Evolutionary conservation across 2,329 filamentous ascomycete species (phyloP).

Genomic region (Fusarium neocosmosporiellum): DNA sequence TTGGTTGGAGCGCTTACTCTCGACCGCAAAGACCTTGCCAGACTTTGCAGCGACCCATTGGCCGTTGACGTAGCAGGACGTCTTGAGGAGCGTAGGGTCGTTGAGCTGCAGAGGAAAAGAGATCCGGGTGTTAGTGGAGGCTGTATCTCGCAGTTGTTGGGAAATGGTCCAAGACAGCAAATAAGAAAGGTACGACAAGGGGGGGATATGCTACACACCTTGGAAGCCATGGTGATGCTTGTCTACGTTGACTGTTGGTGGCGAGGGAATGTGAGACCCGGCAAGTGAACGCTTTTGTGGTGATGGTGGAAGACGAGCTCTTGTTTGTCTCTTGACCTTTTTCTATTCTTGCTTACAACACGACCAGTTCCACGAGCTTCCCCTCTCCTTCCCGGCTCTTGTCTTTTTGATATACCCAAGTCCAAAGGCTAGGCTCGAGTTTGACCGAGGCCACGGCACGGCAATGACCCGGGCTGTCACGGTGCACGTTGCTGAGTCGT

Average conservation of each 20-base stretch:
- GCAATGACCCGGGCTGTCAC: slow-evolving; percentile 9
- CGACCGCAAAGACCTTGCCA: slow-evolving; percentile 78
- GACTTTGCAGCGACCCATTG: slow-evolving; percentile 79
- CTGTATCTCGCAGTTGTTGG: slow-evolving; percentile 12
- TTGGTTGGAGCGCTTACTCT: slow-evolving; percentile 56
- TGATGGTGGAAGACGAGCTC: slow-evolving; percentile 5
- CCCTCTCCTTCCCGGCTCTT: slow-evolving; percentile 24
- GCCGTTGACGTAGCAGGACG: slow-evolving; percentile 79
- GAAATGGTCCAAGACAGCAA: neutral
- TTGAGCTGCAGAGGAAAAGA: slow-evolving; percentile 58
- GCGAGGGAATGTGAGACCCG: slow-evolving; percentile 11
- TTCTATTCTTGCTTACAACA: slow-evolving; percentile 22
- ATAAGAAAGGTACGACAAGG: slow-evolving; percentile 10
- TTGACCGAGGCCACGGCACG: slow-evolving; percentile 30
- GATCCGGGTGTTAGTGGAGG: slow-evolving; percentile 21
- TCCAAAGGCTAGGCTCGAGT: slow-evolving; percentile 18
- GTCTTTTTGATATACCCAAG: slow-evolving; percentile 23
- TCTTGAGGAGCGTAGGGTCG: slow-evolving; percentile 75
- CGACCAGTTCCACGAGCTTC: slow-evolving; percentile 3
- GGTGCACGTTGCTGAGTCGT: neutral
- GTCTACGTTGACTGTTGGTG: slow-evolving; percentile 1
- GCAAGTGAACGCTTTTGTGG: slow-evolving; percentile 6
- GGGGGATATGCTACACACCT: slow-evolving; percentile 30
- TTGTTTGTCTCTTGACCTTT: slow-evolving; percentile 11
- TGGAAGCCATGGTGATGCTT: slow-evolving; percentile 32